Percentiles rank a stretch among this genome's conserved stretches.
Evolutionary conservation across 495 filamentous ascomycete species (phyloP).

Genomic region (Zalerion maritima): DNA sequence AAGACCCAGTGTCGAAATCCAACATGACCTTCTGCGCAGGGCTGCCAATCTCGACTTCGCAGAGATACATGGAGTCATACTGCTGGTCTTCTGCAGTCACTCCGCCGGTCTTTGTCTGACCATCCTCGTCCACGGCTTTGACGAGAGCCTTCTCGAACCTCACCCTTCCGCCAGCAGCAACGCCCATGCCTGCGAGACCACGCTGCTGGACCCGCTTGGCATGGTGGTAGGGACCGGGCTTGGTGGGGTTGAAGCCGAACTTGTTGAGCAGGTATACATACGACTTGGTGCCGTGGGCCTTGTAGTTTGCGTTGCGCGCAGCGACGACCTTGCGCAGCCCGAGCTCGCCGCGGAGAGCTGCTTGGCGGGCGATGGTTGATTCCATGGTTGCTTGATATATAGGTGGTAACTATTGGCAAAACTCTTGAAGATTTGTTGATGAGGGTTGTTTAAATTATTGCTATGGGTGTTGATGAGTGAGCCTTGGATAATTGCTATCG

Average conservation of each 20-base stretch:
- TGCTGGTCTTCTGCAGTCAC: slow-evolving; percentile 60
- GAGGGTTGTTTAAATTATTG: too few relatives aligned
- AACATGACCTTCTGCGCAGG: slow-evolving; percentile 50
- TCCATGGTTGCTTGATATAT: slow-evolving; percentile 16
- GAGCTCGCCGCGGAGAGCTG: slow-evolving; percentile 17
- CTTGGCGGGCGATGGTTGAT: slow-evolving; percentile 17
- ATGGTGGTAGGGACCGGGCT: slow-evolving; percentile 50
- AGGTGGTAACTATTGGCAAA: too few relatives aligned
- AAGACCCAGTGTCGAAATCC: slow-evolving; percentile 66
- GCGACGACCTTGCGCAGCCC: slow-evolving; percentile 34
- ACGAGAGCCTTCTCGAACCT: slow-evolving; percentile 31
- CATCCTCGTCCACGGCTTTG: slow-evolving; percentile 20
- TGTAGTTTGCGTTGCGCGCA: slow-evolving; percentile 45
- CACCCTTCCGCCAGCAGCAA: slow-evolving; percentile 30
- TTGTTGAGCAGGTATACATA: slow-evolving; percentile 58
- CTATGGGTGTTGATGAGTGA: too few relatives aligned
- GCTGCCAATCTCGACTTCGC: slow-evolving; percentile 50
- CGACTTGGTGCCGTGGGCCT: slow-evolving; percentile 53
- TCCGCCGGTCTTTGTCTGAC: slow-evolving; percentile 27
- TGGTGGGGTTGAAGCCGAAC: slow-evolving; percentile 55
- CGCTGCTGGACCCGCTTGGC: slow-evolving; percentile 22
- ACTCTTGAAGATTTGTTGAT: too few relatives aligned
- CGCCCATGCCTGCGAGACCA: slow-evolving; percentile 16
- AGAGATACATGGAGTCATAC: slow-evolving; percentile 59
- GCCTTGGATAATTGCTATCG: too few relatives aligned